Evolutionary conservation across 768 basidiomycete genomes (phyloP).

Genomic region (Glaciozyma antarctica): DNA sequence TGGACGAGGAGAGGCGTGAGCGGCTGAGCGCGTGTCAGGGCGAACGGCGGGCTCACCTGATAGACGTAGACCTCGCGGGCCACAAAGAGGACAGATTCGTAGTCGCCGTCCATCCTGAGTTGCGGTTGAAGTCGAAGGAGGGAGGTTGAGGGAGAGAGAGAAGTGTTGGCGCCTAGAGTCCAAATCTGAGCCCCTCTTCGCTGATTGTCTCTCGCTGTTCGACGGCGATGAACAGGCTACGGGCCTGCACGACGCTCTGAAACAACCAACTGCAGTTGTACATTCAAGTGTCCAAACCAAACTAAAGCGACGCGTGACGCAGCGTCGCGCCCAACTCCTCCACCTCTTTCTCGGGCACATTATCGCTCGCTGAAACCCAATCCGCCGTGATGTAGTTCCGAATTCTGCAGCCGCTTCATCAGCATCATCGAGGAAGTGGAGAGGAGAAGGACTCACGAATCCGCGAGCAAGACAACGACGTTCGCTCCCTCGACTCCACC

Average conservation of each 20-base stretch:
- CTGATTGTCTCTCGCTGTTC: too few relatives aligned
- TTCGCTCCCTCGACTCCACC: slow-evolving; percentile 65
- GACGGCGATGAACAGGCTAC: too few relatives aligned
- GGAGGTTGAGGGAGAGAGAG: too few relatives aligned
- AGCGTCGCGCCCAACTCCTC: too few relatives aligned
- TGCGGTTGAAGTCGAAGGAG: too few relatives aligned
- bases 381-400: slow-evolving; percentile 35
- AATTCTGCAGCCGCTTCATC: slow-evolving; percentile 15
- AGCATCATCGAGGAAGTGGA: background rate
- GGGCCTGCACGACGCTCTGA: too few relatives aligned
- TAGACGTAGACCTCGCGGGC: slow-evolving; percentile 29
- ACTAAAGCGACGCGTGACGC: too few relatives aligned
- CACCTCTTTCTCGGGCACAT: too few relatives aligned
- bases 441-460: slow-evolving; percentile 37
- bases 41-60: background rate
- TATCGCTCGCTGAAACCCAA: slow-evolving; percentile 25
- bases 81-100: slow-evolving; percentile 26
- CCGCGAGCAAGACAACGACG: slow-evolving; percentile 78
- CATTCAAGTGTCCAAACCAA: too few relatives aligned
- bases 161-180: too few relatives aligned
- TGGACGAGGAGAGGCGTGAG: background rate
- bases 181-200: too few relatives aligned
- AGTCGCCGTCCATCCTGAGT: slow-evolving; percentile 18
- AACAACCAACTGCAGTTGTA: too few relatives aligned
- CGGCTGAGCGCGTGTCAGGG: background rate